Conservation (phyloP, 371 early-diverging fungal species). For the Coemansia sp. region DNA sequence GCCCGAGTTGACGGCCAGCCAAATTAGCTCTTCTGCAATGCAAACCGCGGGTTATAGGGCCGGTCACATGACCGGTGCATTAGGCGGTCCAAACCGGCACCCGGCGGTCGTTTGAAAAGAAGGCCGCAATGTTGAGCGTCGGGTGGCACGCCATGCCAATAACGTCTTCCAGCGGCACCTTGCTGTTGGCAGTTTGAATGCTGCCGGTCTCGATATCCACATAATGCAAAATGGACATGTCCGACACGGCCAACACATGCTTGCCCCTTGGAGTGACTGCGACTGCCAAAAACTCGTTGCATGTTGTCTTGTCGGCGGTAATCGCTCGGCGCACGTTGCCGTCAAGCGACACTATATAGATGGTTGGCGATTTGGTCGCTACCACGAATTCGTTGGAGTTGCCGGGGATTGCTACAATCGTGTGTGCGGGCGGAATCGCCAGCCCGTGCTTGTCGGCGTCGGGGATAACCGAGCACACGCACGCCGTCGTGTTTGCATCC, state of each 20-base stretch:
- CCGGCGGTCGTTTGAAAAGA: constrained; percentile 31
- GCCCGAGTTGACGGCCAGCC: too few relatives aligned
- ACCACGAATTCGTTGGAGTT: constrained; percentile 70
- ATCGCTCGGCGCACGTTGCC: constrained; percentile 59
- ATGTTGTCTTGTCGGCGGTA: constrained; percentile 47
- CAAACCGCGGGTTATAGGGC: too few relatives aligned
- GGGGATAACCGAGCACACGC: constrained; percentile 31
- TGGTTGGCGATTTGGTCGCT: constrained; percentile 68
- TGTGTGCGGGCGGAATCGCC: constrained; percentile 27
- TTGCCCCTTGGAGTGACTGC: constrained; percentile 74
- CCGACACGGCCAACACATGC: constrained; percentile 69
- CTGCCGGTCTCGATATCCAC: constrained; percentile 61
- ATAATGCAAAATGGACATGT: constrained; percentile 60
- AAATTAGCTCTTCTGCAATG: too few relatives aligned
- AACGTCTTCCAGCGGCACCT: constrained; percentile 34
- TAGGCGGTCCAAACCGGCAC: constrained; percentile 37
- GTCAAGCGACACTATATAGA: constrained; percentile 59
- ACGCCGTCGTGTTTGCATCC: constrained; percentile 25
- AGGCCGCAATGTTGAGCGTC: constrained; percentile 30
- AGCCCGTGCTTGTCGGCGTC: constrained; percentile 29
- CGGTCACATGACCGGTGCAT: too few relatives aligned
- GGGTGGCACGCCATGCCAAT: constrained; percentile 38
- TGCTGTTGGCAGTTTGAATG: constrained; percentile 26
- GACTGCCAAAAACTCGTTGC: constrained; percentile 65
- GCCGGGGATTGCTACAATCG: constrained; percentile 53